A percentile compares a stretch with the other conserved stretches of the same genome.
These are phyloP conservation scores for Tolypocladium endophyticum DNA, from an alignment of 2,329 filamentous ascomycete genomes.

Conservation along the genomic window DNA sequence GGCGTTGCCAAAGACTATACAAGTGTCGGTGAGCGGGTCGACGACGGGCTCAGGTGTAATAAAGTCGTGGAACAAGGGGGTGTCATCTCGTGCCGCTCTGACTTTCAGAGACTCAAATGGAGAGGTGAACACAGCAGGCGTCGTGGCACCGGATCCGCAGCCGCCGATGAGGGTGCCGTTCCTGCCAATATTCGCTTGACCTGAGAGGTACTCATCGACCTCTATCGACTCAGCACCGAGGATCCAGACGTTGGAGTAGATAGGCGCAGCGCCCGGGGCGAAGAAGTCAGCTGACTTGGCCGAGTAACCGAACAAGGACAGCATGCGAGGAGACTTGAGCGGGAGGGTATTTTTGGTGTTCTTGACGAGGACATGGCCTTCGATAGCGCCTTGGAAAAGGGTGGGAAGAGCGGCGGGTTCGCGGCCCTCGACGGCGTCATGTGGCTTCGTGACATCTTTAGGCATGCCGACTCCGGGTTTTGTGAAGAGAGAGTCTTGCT, in stretches of 20 bases:
- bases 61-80: conserved; percentile 51
- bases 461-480: conserved; percentile 42
- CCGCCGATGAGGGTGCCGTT: conserved; percentile 32
- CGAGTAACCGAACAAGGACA: conserved; percentile 56
- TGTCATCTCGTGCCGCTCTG: conserved; percentile 43
- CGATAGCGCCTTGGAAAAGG: conserved; percentile 45
- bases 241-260: conserved; percentile 21
- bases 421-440: conserved; percentile 42
- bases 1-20: conserved; percentile 55
- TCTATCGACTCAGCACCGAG: conserved; percentile 23
- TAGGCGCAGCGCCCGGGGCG: conserved; percentile 21
- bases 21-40: conserved; percentile 46
- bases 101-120: conserved; percentile 45
- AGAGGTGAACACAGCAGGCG: conserved; percentile 35
- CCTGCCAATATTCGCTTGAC: conserved; percentile 21
- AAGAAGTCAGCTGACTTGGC: conserved; percentile 34
- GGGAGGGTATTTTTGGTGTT: conserved; percentile 46
- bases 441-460: conserved; percentile 33
- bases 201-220: background rate
- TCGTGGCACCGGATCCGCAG: conserved; percentile 37
- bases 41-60: conserved; percentile 35
- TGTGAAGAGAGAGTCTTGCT: conserved; percentile 37
- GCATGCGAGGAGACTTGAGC: conserved; percentile 33
- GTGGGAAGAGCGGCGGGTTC: conserved; percentile 28
- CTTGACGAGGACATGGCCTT: conserved; percentile 55